Evolutionary conservation across 116 monocot species (phyloP).

Genomic region (Cymodocea nodosa): DNA sequence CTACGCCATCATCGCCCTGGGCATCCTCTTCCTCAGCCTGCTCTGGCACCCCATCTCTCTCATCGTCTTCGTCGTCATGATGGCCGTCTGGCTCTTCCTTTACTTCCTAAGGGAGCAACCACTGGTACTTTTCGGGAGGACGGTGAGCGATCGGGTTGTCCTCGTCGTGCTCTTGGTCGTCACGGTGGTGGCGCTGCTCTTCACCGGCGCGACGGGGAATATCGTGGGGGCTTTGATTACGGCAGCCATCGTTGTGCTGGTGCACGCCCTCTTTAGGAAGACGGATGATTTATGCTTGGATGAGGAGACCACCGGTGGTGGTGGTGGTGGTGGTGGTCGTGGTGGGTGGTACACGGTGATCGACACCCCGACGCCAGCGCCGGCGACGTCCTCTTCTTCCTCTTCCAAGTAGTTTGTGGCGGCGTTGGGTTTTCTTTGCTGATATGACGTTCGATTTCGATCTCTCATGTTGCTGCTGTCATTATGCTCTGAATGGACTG

Average conservation of each 20-base stretch:
- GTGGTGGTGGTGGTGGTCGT: too few species aligned
- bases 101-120: slow-evolving; percentile 74
- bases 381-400: too few species aligned
- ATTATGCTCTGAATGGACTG: too few species aligned
- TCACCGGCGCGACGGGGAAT: slow-evolving; percentile 48
- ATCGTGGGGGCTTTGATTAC: slow-evolving; percentile 30
- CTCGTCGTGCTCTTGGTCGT: slow-evolving; percentile 35
- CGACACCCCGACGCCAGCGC: too few species aligned
- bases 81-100: slow-evolving; percentile 60
- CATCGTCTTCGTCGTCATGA: slow-evolving; percentile 53
- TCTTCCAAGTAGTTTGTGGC: too few species aligned
- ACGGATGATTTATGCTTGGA: slow-evolving; percentile 41
- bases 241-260: slow-evolving; percentile 34
- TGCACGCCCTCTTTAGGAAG: slow-evolving; percentile 45
- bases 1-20: slow-evolving; percentile 69
- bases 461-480: too few species aligned
- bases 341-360: too few species aligned
- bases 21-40: slow-evolving; percentile 48
- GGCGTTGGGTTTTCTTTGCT: too few species aligned
- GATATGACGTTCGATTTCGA: too few species aligned
- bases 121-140: slow-evolving; percentile 36
- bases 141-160: slow-evolving; percentile 33
- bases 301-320: slow-evolving; percentile 15
- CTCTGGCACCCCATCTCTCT: slow-evolving; percentile 66
- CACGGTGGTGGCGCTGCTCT: slow-evolving; percentile 46